Evolutionary conservation across 306 rosid genomes (phyloP).

Genomic region (Trifolium dubium): DNA sequence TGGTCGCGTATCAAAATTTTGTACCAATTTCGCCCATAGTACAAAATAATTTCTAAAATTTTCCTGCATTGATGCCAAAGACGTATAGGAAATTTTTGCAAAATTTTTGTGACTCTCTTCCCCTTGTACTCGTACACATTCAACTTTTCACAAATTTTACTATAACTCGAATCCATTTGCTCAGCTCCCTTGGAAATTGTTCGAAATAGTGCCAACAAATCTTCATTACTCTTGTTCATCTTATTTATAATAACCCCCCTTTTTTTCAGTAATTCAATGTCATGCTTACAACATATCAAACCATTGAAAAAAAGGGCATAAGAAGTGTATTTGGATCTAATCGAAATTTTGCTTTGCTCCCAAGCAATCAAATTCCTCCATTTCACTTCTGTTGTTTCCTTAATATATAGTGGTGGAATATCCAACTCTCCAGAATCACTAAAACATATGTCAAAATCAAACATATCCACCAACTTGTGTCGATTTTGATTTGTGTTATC

Average conservation of each 20-base stretch:
- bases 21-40: slow-evolving; percentile 23
- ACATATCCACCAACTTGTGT: not conserved
- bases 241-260: slow-evolving; percentile 1
- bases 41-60: not conserved
- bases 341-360: slow-evolving; percentile 25
- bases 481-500: not conserved
- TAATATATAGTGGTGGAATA: not conserved
- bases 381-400: slow-evolving; percentile 16
- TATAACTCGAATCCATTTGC: slow-evolving; percentile 36
- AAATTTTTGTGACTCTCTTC: not conserved
- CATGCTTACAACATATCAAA: slow-evolving; percentile 27
- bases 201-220: not conserved
- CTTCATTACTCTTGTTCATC: not conserved
- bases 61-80: slow-evolving; percentile 11
- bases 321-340: slow-evolving; percentile 18
- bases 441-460: slow-evolving; percentile 12
- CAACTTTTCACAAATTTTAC: not conserved
- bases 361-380: slow-evolving; percentile 30
- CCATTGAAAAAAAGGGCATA: slow-evolving; percentile 14
- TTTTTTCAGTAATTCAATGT: not conserved
- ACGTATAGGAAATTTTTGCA: not conserved
- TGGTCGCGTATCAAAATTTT: slow-evolving; percentile 18
- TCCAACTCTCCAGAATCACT: not conserved
- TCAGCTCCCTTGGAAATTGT: slow-evolving; percentile 5
- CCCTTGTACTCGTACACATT: not conserved